Base-by-base conservation (phyloP, 805 yeast genomes). In the Metschnikowia vanudenii region DNA sequence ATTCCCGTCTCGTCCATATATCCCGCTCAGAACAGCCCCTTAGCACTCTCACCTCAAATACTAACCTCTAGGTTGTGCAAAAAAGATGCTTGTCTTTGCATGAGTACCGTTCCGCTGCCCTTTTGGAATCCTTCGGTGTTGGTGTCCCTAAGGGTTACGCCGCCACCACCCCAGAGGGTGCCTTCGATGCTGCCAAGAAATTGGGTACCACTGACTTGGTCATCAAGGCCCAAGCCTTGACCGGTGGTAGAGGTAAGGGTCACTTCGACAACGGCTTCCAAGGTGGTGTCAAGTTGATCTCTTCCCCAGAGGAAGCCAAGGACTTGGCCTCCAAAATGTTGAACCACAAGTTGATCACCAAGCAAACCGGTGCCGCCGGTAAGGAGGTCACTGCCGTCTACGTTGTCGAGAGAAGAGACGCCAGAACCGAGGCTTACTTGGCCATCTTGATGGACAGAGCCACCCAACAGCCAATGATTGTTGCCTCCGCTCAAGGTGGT, bases 211-310 rank as follows among this genome's bases (percentile, higher is more conserved):
- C 84, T 62, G 95, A 87, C 61, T 76, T 94, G 71, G 99, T 94
- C 54, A 79, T 94, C 69, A 94, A 94, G 78, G 99, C 99, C 52
- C 99, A 94, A 76, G 97, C 97, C 40, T 80, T 94, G 63, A 91
- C 99, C 49, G 99, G 99, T 74, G 99, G 99, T 65, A 85, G 99
- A 74, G 99, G 99, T 74, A 94, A 94, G 73, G 99, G 99, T 54
- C 91, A 88, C 71, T 91, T 94, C 57, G 97, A 91, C 74, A 84
- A 83, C 61, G 99, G 99, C 43, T 82, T 88, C 67, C 83, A 92
- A 75, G 96, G 97, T 42, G 99, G 99, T 77, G 97, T 94, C 62
- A 86, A 89, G 74, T 78, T 94, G 71, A 88, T 88, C 59, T 76
- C 84, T 48, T 76, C 91, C 47, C 83, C 97, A 37, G 85, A 85